phyloP scores from a whole-genome alignment of 2,329 filamentous ascomycete species.

The Colletotrichum nymphaeae region DNA sequence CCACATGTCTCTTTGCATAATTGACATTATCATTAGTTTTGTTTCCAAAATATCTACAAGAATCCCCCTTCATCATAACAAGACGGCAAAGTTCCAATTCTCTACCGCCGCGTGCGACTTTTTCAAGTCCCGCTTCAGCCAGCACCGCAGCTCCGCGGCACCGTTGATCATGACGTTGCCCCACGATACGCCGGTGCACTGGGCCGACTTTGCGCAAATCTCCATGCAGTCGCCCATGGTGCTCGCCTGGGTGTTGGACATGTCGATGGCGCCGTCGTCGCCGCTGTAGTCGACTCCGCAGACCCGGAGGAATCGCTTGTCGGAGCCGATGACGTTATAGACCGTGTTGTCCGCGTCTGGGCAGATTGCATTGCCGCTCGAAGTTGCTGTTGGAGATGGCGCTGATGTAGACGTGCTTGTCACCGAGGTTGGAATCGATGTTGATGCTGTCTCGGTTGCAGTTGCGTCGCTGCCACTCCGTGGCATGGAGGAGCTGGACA shows the following conservation, averaged over 20 bases:
- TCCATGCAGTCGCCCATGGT: slow-evolving; percentile 58
- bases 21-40: slow-evolving; percentile 6
- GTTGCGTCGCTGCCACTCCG: not conserved
- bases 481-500: not conserved
- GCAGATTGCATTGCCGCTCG: slow-evolving; percentile 47
- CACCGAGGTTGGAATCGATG: slow-evolving; percentile 19
- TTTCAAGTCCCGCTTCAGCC: slow-evolving; percentile 53
- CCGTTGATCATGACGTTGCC: slow-evolving; percentile 54
- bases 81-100: slow-evolving; percentile 57
- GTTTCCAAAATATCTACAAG: not conserved
- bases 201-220: slow-evolving; percentile 52
- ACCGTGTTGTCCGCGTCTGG: slow-evolving; percentile 56
- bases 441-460: slow-evolving; percentile 28
- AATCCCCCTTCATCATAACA: slow-evolving; percentile 37
- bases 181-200: slow-evolving; percentile 58
- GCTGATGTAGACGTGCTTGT: slow-evolving; percentile 32
- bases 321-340: slow-evolving; percentile 53
- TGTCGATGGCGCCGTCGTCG: slow-evolving; percentile 46
- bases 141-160: slow-evolving; percentile 53
- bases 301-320: slow-evolving; percentile 54
- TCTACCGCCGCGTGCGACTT: slow-evolving; percentile 44
- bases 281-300: slow-evolving; percentile 60
- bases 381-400: slow-evolving; percentile 40
- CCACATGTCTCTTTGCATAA: not conserved
- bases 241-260: slow-evolving; percentile 49